Evolutionary conservation across 768 basidiomycete genomes (phyloP).

Genomic region (Goffeauzyma gilvescens): DNA sequence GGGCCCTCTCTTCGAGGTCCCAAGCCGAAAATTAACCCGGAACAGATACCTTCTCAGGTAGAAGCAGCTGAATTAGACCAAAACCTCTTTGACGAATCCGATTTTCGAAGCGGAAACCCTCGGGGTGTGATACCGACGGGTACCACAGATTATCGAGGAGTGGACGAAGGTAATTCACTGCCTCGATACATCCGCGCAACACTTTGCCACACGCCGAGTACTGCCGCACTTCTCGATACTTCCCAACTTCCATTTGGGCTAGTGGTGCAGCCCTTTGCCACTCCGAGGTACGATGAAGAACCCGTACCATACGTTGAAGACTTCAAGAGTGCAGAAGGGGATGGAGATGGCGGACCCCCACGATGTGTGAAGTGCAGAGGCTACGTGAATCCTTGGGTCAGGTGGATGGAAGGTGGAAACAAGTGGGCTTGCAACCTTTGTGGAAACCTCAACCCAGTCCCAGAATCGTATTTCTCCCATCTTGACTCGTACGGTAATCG

Average conservation of each 20-base stretch:
- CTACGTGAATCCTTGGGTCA: conserved; percentile 88
- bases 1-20: conserved; percentile 45
- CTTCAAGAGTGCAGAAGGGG: conserved; percentile 25
- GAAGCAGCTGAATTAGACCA: conserved; percentile 62
- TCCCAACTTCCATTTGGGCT: conserved; percentile 71
- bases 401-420: conserved; percentile 60
- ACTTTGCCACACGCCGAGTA: conserved; percentile 70
- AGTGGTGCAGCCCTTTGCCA: conserved; percentile 75
- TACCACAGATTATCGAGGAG: conserved; percentile 69
- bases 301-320: conserved; percentile 54
- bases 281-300: conserved; percentile 49
- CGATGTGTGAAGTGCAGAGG: conserved; percentile 68
- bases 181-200: conserved; percentile 78
- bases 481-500: conserved; percentile 59
- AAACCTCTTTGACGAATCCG: conserved; percentile 52
- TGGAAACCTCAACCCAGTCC: conserved; percentile 57
- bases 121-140: conserved; percentile 52
- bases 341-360: conserved; percentile 47
- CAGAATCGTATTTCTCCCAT: conserved; percentile 62
- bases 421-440: conserved; percentile 90
- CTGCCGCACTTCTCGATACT: conserved; percentile 56
- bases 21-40: conserved; percentile 49
- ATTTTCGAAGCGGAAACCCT: conserved; percentile 46
- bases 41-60: conserved; percentile 79
- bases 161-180: conserved; percentile 91